These are phyloP conservation scores for Diaporthe sp. DNA, from an alignment of 2,329 filamentous ascomycete genomes.

Conservation along the genomic window DNA sequence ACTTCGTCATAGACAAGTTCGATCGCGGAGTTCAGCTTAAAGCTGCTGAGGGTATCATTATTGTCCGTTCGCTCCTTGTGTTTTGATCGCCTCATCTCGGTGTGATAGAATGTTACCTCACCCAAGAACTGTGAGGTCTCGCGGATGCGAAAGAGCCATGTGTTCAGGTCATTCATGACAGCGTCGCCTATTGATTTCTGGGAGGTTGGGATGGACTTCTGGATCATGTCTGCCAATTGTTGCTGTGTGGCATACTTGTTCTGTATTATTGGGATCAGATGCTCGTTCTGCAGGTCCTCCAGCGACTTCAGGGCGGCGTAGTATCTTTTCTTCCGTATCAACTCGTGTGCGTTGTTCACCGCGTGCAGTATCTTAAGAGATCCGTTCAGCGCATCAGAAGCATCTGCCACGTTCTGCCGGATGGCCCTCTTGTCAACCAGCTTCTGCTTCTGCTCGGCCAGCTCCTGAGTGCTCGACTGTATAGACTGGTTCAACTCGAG, in stretches of 20 bases:
- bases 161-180: constrained; percentile 96
- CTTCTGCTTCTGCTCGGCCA: constrained; percentile 93
- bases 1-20: constrained; percentile 95
- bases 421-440: constrained; percentile 93
- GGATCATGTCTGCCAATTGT: constrained; percentile 94
- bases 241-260: constrained; percentile 93
- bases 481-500: constrained; percentile 94
- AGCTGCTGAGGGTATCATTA: constrained; percentile 79
- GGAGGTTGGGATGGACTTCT: constrained; percentile 92
- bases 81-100: constrained; percentile 83
- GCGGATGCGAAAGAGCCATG: constrained; percentile 93
- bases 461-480: constrained; percentile 91
- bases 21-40: constrained; percentile 94
- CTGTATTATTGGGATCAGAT: constrained; percentile 77
- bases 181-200: constrained; percentile 94
- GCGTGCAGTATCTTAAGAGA: constrained; percentile 92
- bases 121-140: constrained; percentile 97
- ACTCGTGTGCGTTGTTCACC: constrained; percentile 93
- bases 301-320: constrained; percentile 94
- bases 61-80: constrained; percentile 85
- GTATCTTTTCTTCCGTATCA: constrained; percentile 92
- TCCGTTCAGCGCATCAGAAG: constrained; percentile 86
- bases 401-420: constrained; percentile 95
- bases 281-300: constrained; percentile 95
- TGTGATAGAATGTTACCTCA: constrained; percentile 97